Evolutionary conservation across 345 rosid species (phyloP).

Genomic region (Salix suchowensis): DNA sequence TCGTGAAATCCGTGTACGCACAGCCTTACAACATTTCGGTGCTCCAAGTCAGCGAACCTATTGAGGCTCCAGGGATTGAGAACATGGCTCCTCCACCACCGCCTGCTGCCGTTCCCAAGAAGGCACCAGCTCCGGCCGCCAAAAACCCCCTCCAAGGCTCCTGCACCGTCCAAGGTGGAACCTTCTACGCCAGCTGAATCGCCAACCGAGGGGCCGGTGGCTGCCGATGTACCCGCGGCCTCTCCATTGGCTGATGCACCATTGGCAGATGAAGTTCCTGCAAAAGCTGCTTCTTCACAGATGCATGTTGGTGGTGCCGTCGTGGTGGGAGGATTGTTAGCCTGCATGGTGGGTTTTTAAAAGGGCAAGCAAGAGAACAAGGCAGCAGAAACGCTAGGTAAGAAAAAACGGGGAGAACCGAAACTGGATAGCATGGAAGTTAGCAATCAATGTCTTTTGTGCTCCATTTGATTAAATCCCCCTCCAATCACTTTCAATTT

Average conservation of each 20-base stretch:
- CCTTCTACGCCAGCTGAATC: conserved; percentile 17
- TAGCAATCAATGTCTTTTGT: background rate
- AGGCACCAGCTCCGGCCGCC: conserved; percentile 14
- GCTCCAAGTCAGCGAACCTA: conserved; percentile 51
- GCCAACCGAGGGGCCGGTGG: conserved; percentile 7
- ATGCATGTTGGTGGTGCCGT: conserved; percentile 4
- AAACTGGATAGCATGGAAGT: background rate
- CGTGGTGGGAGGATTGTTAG: conserved; percentile 20
- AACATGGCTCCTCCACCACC: conserved; percentile 42
- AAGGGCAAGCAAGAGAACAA: background rate
- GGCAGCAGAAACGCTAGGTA: background rate
- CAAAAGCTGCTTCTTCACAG: conserved; percentile 25
- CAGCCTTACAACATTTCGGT: conserved; percentile 70
- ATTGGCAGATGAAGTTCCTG: conserved; percentile 1
- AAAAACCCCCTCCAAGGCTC: conserved; percentile 14
- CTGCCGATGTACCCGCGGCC: conserved; percentile 16
- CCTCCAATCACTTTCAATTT: background rate
- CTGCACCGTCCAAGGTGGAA: conserved; percentile 23
- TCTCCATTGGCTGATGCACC: conserved; percentile 1
- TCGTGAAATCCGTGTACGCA: conserved; percentile 30
- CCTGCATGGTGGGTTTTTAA: conserved; percentile 10
- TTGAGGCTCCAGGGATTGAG: conserved; percentile 56
- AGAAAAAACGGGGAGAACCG: background rate
- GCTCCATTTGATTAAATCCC: background rate
- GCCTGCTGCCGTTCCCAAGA: conserved; percentile 35